Base-by-base conservation (phyloP, 31 red algal genomes). In the Odonthalia washingtoniensis region DNA sequence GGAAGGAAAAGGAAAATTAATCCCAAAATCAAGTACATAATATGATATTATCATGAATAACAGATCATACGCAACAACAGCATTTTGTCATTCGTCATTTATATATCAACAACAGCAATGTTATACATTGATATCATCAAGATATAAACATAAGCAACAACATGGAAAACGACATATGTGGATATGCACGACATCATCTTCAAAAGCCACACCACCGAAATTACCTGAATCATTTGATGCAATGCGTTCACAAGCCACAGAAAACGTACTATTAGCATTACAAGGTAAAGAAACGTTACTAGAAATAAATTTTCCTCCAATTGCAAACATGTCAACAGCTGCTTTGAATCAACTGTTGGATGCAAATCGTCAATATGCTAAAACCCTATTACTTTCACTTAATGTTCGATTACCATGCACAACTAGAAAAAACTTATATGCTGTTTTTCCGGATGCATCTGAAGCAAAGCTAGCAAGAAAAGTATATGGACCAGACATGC, bases 281-380 rank as follows among this genome's bases (percentile, higher is more conserved):
- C 24, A 44, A 34, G 37, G 77, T 76, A 37, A 62, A 17, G 57
- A 90, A 43, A 33, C 78, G 1, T 78, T 95, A 37, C 46, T 91
- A 46, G 96, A 98, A 65, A 34, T 98, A 18, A 78, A 91, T 57
- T 98, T 95, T 80, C 96, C 96, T 33, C 74, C 91, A 17, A 61
- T 91, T 5, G 69, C 81, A 60, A 92, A 95, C 82, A 85, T 93
- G 85, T 89, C 81, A 40, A 90, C 90, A 6, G 92, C 96, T 46
- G 96, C 96, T 33, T 83, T 98, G 21, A 94, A 94, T 62, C 73
- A 92, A 70, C 63, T 95, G 16, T 66, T 93, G 39, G 96, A 98
- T 74, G 96, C 96, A 28, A 98, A 98, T 64, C 87, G 92, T 5
- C 38, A 52, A 18, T 92, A 90, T 85, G 91, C 92, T 41, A 60